Conservation (phyloP, 352 stramenopile genomes). For the Phytophthora vignae region DNA sequence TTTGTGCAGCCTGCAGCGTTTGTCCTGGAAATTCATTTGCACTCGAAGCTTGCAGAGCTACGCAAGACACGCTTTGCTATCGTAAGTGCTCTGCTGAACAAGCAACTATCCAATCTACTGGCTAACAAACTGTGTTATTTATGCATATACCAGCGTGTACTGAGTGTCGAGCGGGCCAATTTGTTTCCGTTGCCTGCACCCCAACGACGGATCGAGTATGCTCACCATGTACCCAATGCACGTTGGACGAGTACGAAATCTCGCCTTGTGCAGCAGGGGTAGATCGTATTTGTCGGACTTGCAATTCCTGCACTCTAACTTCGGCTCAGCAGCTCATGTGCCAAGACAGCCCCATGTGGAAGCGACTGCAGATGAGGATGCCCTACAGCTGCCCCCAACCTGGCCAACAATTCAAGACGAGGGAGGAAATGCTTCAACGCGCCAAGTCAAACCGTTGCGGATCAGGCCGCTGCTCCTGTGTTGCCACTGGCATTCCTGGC, state of each 20-base stretch:
- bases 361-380: slow-evolving; percentile 62
- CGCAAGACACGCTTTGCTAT: slow-evolving; percentile 72
- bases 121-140: neutral
- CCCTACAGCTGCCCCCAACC: slow-evolving; percentile 75
- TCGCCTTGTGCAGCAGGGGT: slow-evolving; percentile 58
- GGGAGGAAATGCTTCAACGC: slow-evolving; percentile 66
- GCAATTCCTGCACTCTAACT: slow-evolving; percentile 76
- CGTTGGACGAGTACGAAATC: slow-evolving; percentile 74
- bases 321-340: slow-evolving; percentile 64
- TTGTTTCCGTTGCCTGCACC: slow-evolving; percentile 50
- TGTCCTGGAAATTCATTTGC: slow-evolving; percentile 71
- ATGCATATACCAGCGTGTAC: slow-evolving; percentile 58
- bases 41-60: slow-evolving; percentile 51
- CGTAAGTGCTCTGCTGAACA: slow-evolving; percentile 47
- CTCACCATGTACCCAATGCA: slow-evolving; percentile 66
- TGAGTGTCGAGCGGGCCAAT: slow-evolving; percentile 68
- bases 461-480: slow-evolving; percentile 76
- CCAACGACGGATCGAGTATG: slow-evolving; percentile 70
- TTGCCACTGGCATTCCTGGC: slow-evolving; percentile 58
- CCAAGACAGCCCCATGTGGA: slow-evolving; percentile 65
- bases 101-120: neutral
- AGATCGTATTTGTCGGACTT: slow-evolving; percentile 76
- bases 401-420: slow-evolving; percentile 62
- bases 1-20: slow-evolving; percentile 62
- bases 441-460: slow-evolving; percentile 79